A percentile compares a stretch with the other conserved stretches of the same genome.
phyloP scores from a whole-genome alignment of 2,329 filamentous ascomycete species.

The Phoma herbarum region DNA sequence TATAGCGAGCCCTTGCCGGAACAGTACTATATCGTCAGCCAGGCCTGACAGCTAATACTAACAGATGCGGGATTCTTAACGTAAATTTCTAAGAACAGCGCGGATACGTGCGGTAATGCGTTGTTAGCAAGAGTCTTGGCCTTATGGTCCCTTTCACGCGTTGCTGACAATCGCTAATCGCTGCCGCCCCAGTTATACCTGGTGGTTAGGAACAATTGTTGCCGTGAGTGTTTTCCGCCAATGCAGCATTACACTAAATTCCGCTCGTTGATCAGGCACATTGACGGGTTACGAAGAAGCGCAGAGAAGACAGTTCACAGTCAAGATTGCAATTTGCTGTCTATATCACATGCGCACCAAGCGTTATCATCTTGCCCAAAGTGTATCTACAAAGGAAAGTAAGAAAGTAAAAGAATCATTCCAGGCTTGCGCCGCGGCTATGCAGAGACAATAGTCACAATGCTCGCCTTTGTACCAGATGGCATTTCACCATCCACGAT shows the following conservation, averaged over 20 bases:
- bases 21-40: no score
- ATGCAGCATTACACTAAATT: background rate
- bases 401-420: slow-evolving; percentile 15
- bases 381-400: slow-evolving; percentile 25
- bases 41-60: no score
- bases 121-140: background rate
- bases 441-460: slow-evolving; percentile 29
- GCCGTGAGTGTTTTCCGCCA: background rate
- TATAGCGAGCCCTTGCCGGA: no score
- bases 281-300: background rate
- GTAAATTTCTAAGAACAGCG: background rate
- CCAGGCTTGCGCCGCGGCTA: slow-evolving; percentile 33
- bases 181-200: background rate
- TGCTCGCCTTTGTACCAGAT: slow-evolving; percentile 14
- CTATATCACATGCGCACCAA: slow-evolving; percentile 8
- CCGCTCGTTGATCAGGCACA: background rate
- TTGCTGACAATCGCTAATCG: background rate
- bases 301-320: background rate
- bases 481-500: slow-evolving; percentile 9
- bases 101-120: background rate
- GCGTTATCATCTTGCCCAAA: slow-evolving; percentile 16
- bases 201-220: background rate
- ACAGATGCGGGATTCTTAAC: background rate
- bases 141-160: background rate
- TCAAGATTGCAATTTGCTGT: slow-evolving; percentile 5